phyloP scores from a whole-genome alignment of 108 stramenopile species.

The Pelagomonas calceolata region DNA sequence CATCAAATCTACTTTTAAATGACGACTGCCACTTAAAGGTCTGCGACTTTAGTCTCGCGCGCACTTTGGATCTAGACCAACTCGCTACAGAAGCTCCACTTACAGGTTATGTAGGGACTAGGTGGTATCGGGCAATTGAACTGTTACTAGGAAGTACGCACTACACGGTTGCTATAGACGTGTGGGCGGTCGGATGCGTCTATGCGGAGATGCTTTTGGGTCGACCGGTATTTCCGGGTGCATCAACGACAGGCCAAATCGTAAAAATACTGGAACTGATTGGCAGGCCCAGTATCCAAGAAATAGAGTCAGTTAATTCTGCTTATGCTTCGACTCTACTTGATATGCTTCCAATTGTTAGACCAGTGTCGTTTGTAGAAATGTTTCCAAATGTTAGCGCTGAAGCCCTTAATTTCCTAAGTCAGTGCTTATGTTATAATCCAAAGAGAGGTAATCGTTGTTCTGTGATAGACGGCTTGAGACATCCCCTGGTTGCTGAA shows the following conservation, averaged over 20 bases:
- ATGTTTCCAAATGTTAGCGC: conserved; percentile 29
- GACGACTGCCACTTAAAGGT: conserved; percentile 42
- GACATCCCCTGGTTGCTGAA: conserved; percentile 59
- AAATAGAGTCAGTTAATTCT: conserved; percentile 46
- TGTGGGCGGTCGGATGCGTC: conserved; percentile 95
- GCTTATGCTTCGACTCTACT: conserved; percentile 54
- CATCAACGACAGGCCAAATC: conserved; percentile 80
- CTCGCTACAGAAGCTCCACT: conserved; percentile 11
- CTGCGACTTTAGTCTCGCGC: conserved; percentile 33
- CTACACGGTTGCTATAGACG: conserved; percentile 68
- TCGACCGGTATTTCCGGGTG: conserved; percentile 80
- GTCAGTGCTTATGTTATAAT: conserved; percentile 51
- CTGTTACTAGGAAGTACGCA: conserved; percentile 12
- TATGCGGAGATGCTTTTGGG: conserved; percentile 81
- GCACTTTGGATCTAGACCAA: not conserved
- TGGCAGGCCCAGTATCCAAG: conserved; percentile 46
- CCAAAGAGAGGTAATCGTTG: conserved; percentile 43
- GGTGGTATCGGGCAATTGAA: conserved; percentile 53
- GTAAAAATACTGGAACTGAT: conserved; percentile 62
- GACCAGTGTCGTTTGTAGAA: conserved; percentile 21
- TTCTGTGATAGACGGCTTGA: conserved; percentile 45
- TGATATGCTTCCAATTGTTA: conserved; percentile 38
- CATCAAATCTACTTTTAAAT: conserved; percentile 39
- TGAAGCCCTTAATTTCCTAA: conserved; percentile 57
- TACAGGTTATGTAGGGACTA: conserved; percentile 50